Evolutionary conservation across 2,329 filamentous ascomycete genomes (phyloP), one percentile per base, ranked within the genome.

Genomic region (Daldinia sp.): DNA sequence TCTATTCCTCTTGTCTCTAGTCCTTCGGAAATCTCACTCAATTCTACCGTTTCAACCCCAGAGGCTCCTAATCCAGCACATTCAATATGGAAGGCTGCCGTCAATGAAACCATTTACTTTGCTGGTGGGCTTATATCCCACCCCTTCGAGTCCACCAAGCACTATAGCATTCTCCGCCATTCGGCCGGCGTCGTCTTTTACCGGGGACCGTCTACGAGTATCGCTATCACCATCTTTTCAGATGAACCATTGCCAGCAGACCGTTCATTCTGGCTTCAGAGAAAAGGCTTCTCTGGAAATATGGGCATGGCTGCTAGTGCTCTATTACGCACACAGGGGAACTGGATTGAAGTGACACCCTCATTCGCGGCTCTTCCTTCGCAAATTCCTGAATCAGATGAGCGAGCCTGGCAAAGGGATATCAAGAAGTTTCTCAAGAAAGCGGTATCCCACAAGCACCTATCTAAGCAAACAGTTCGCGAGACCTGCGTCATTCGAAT

Each of bases 281-380:
- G 85, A 65, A 90, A 89, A 70, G 91, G 90, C 1, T 92, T 84
- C 80, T 89, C 88, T 0, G 91, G 91, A 4, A 89, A 90, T 74
- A 84, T 89, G 55, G 91, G 91, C 18, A 91, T 93, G 87, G 84
- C 84, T 6, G 80, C 89, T 30, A 91, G 90, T 75, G 86, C 89
- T 0, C 77, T 92, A 1, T 79, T 92, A 39, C 86, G 89, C 6
- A 83, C 85, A 0, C 87, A 84, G 12, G 82, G 84, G 6, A 83
- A 81, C 72, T 93, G 91, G 90, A 81, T 92, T 12, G 85, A 93
- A 65, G 90, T 92, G 2, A 93, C 91, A 0, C 91, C 91, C 0
- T 81, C 81, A 0, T 78, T 82, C 1, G 81, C 82, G 23, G 82
- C 86, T 0, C 74, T 77, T 0, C 73, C 82, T 0, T 80, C 85